Evolutionary conservation across 768 basidiomycete genomes (phyloP).

Genomic region (Boletus patriciae): DNA sequence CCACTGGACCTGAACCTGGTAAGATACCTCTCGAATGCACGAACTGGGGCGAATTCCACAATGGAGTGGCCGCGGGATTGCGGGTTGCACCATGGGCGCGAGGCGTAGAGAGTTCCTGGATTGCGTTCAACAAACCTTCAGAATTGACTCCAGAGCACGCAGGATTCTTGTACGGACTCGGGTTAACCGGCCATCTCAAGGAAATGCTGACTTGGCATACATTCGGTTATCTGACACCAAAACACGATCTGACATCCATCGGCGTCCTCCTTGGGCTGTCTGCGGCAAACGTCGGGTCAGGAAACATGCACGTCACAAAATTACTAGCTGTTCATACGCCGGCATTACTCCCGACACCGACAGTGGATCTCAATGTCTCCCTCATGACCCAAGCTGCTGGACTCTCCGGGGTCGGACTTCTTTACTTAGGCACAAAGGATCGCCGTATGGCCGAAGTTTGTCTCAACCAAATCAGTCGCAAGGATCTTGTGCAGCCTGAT

Average conservation of each 20-base stretch:
- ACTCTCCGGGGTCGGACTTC: constrained; percentile 80
- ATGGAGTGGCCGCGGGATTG: constrained; percentile 91
- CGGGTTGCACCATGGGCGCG: constrained; percentile 73
- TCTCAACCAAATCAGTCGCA: constrained; percentile 76
- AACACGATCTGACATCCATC: constrained; percentile 94
- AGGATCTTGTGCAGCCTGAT: constrained; percentile 77
- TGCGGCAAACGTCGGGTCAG: constrained; percentile 83
- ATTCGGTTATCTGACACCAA: constrained; percentile 91
- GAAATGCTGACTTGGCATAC: constrained; percentile 94
- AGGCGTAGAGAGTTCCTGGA: constrained; percentile 91
- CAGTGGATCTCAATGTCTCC: constrained; percentile 86
- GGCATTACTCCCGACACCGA: constrained; percentile 83
- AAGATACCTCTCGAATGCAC: constrained; percentile 72
- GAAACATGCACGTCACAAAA: constrained; percentile 86
- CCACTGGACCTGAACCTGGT: constrained; percentile 63
- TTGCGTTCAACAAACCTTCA: constrained; percentile 90
- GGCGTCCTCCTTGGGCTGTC: constrained; percentile 92
- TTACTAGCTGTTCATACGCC: constrained; percentile 91
- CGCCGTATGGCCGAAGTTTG: constrained; percentile 92
- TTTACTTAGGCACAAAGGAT: constrained; percentile 87
- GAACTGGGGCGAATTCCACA: constrained; percentile 97
- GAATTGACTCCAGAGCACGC: constrained; percentile 92
- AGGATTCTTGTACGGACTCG: constrained; percentile 92
- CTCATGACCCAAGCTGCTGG: constrained; percentile 89
- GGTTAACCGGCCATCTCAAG: constrained; percentile 86